Percentiles rank a stretch among this genome's conserved stretches.
phyloP scores from a whole-genome alignment of 805 yeast genomes.

The Starmerella floris region DNA sequence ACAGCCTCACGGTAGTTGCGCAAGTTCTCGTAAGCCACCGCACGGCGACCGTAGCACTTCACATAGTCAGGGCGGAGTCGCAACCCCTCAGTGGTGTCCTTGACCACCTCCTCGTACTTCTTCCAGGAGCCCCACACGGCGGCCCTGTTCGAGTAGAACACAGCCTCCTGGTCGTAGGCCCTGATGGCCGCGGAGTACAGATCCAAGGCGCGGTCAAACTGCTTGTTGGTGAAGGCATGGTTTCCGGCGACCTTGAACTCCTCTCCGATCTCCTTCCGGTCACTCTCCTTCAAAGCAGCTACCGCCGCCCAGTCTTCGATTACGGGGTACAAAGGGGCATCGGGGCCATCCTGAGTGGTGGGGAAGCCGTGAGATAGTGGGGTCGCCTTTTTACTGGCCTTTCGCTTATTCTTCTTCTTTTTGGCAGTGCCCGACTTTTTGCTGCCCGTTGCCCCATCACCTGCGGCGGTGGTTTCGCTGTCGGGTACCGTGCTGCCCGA shows the following conservation, averaged over 20 bases:
- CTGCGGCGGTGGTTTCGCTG: neutral
- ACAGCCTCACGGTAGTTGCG: conserved; percentile 72
- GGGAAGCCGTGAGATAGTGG: conserved; percentile 22
- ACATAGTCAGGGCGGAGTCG: conserved; percentile 77
- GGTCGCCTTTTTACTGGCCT: conserved; percentile 23
- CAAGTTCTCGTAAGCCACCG: conserved; percentile 74
- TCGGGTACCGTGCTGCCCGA: conserved; percentile 1
- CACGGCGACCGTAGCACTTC: conserved; percentile 87
- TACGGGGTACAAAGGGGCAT: conserved; percentile 28
- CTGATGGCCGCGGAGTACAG: conserved; percentile 67
- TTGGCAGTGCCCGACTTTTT: conserved; percentile 20
- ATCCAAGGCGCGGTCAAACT: conserved; percentile 61
- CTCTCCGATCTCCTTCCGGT: conserved; percentile 42
- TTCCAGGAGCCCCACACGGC: conserved; percentile 83
- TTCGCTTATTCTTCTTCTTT: conserved; percentile 36
- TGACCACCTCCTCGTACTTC: conserved; percentile 70
- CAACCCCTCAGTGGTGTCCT: conserved; percentile 77
- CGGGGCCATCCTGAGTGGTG: conserved; percentile 16
- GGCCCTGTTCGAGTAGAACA: conserved; percentile 87
- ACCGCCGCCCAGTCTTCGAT: conserved; percentile 23
- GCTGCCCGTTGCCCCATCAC: neutral
- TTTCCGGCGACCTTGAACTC: conserved; percentile 87
- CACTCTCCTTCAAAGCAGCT: conserved; percentile 18
- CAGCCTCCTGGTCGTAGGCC: conserved; percentile 61
- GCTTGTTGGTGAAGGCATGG: conserved; percentile 53